Evolutionary conservation across 768 basidiomycete species (phyloP), one percentile per base, ranked within the genome.

Genomic region (Boletales sp.): DNA sequence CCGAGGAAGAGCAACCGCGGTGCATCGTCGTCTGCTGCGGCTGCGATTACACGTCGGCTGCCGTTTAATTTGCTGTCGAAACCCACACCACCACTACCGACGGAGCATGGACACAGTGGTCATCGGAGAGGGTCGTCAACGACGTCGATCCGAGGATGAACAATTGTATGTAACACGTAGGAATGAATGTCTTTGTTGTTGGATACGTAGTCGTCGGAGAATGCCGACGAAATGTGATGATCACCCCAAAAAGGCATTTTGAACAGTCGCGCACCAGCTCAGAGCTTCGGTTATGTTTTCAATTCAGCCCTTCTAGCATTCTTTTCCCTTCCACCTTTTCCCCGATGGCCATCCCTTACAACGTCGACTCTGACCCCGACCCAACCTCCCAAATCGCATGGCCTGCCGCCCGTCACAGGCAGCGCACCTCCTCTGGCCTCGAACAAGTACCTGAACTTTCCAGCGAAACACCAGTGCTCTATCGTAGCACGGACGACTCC

Each of bases 341-440:
- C 18, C 34, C 32, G 45, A 89, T 89, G 86, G 73, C 84, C 52
- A 80, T 83, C 61, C 76, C 83, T 37, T 72, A 80, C 52, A 68
- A 62, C 52, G 59, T 62, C 14, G 72, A 73, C 56, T 65, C 80
- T 17, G 84, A 86, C 62, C 83, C 87, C 19, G 87, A 89, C 65
- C 84, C 86, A n/a, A 86, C 85, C 0, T 84, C 82, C 12, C 88
- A 88, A 65, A 83, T 89, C 40, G 69, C 88, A 19, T 90, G 88
- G 88, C 88, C 88, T 42, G 73, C 78, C 50, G 69, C 67, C 30
- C 66, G 61, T 36, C 62, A 62, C 56, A 71, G 59, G 56, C 68
- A 68, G 56, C 61, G 61, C 14, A 66, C 62, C 5, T 39, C 57
- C 15, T 58, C 59, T 14, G 51, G 55, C 41, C 49, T 58, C 56